Evolutionary conservation across 768 basidiomycete genomes (phyloP), one percentile per base, ranked within the genome.

Genomic region (Tulasnella sp.): DNA sequence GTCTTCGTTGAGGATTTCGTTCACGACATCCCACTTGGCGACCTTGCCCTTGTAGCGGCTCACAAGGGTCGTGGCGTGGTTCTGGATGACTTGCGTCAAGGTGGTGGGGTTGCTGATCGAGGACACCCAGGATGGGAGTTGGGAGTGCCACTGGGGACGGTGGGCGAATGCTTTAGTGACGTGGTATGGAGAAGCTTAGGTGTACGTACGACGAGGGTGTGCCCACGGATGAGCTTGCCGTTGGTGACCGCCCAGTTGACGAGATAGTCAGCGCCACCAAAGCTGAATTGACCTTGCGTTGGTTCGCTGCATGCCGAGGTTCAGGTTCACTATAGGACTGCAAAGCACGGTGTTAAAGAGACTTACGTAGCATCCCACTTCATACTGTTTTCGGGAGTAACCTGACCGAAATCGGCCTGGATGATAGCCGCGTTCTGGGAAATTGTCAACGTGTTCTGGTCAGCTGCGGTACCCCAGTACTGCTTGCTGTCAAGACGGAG

Each of bases 1-100:
- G 61, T 77, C 73, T 27, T 78, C 77, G 65, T 77, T 76, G 64
- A 79, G 70, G 53, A 74, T 74, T 65, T 78, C 76, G 61, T 65
- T 67, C 45, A 65, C 57, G 25, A 46, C 56, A 25, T 57, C 56
- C 32, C 56, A 46, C 36, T 34, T 48, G 32, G 36, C 27, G 23
- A 49, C 48, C 45, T 62, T 59, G 41, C 61, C 61, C 49, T 54
- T 56, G 51, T 41, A 62, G 21, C 53, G 61, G 19, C 43, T 52
- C 15, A 54, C 49, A 34, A 55, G 41, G 17, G 51, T 62, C 11
- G 59, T 43, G 52, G 53, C 49, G 48, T 62, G 61, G 52, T 62
- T 60, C 39, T 62, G 51, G 9, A 62, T 62, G 58, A 59, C 61
- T 3, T 41, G 6, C 19, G 61, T 62, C 37, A 62, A 36, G 19